Evolutionary conservation across 768 basidiomycete species (phyloP).

Genomic region (Polyporus arcularius): DNA sequence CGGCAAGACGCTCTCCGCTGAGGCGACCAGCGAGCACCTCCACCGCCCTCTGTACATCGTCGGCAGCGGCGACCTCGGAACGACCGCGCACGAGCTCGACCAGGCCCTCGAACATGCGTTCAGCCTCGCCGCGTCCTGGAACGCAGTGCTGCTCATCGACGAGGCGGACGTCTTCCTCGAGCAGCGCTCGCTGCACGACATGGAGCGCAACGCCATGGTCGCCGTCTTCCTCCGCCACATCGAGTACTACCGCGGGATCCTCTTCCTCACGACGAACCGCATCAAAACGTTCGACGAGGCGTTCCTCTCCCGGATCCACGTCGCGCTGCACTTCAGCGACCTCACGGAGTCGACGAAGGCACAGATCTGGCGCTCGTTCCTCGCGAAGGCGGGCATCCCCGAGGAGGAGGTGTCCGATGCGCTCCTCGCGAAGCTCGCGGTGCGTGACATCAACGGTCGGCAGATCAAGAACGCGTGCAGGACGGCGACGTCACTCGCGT

Average conservation of each 20-base stretch:
- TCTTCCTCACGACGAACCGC: slow-evolving; percentile 43
- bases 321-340: slow-evolving; percentile 39
- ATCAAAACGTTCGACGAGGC: slow-evolving; percentile 64
- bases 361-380: slow-evolving; percentile 31
- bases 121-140: slow-evolving; percentile 34
- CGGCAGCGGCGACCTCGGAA: slow-evolving; percentile 16
- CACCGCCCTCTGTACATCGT: slow-evolving; percentile 18
- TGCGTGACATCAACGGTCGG: slow-evolving; percentile 56
- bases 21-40: slow-evolving; percentile 28
- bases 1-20: slow-evolving; percentile 29
- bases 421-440: slow-evolving; percentile 46
- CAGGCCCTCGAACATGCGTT: slow-evolving; percentile 29
- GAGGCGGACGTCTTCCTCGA: slow-evolving; percentile 20
- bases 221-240: slow-evolving; percentile 49
- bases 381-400: slow-evolving; percentile 20
- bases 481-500: slow-evolving; percentile 61
- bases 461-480: slow-evolving; percentile 71
- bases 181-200: slow-evolving; percentile 15
- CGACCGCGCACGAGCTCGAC: slow-evolving; percentile 30
- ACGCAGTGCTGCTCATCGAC: slow-evolving; percentile 34
- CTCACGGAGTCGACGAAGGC: slow-evolving; percentile 25
- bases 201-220: slow-evolving; percentile 65
- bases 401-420: slow-evolving; percentile 35
- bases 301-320: slow-evolving; percentile 67
- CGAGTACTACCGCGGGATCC: slow-evolving; percentile 39